Evolutionary conservation across 1,284 basidiomycete genomes (phyloP).

Genomic region (Cryptococcus depauperatus): DNA sequence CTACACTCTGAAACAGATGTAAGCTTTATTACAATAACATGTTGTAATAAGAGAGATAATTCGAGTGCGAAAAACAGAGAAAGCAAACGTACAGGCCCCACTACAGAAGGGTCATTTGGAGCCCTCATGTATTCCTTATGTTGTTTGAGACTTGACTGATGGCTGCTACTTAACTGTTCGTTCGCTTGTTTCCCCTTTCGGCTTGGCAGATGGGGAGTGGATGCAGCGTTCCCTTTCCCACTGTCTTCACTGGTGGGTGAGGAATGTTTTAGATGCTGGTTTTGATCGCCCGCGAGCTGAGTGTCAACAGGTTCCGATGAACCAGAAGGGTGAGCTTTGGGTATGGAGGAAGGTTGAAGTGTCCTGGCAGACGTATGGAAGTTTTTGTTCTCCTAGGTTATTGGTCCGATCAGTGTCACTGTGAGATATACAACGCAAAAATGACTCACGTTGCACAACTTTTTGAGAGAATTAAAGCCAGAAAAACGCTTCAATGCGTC

Average conservation of each 20-base stretch:
- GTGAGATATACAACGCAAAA: background rate
- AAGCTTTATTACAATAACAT: background rate
- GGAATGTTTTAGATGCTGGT: conserved; percentile 34
- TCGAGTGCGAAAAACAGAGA: too few species aligned
- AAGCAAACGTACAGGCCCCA: too few species aligned
- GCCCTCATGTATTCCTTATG: too few species aligned
- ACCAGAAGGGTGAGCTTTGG: conserved; percentile 7
- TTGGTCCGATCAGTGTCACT: background rate
- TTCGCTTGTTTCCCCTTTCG: conserved; percentile 8
- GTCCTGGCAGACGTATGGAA: conserved; percentile 26
- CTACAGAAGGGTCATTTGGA: too few species aligned
- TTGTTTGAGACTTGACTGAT: too few species aligned
- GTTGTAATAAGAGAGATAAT: too few species aligned
- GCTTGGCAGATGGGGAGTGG: conserved; percentile 28
- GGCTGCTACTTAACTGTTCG: too few species aligned
- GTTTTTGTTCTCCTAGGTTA: conserved; percentile 16
- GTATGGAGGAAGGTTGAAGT: background rate
- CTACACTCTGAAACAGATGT: conserved; percentile 9
- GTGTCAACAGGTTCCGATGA: conserved; percentile 15
- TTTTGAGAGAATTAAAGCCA: conserved; percentile 16
- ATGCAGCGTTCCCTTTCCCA: conserved; percentile 32
- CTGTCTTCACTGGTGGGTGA: conserved; percentile 14
- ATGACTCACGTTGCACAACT: conserved; percentile 14
- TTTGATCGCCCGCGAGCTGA: conserved; percentile 32
- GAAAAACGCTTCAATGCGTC: too few species aligned